These are phyloP conservation scores for Nematodospora anomalae DNA, from an alignment of 1,139 yeast genomes.

Conservation along the genomic window DNA sequence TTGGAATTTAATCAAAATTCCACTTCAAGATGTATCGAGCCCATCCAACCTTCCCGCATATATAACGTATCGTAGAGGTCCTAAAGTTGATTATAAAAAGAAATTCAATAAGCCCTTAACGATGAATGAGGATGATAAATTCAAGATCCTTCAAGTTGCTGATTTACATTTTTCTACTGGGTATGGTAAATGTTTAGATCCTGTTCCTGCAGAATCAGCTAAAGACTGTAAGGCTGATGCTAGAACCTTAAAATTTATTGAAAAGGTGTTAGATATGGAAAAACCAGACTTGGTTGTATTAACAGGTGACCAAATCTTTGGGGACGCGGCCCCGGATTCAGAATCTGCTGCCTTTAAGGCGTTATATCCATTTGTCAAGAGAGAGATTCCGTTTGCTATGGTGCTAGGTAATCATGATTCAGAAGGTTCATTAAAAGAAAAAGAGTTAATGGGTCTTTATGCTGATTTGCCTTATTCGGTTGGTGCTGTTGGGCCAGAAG, in stretches of 20 bases:
- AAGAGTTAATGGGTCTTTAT: conserved; percentile 58
- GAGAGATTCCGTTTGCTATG: conserved; percentile 77
- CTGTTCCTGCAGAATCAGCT: conserved; percentile 48
- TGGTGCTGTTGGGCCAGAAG: conserved; percentile 61
- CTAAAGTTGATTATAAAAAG: conserved; percentile 23
- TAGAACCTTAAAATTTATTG: conserved; percentile 62
- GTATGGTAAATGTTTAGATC: conserved; percentile 71
- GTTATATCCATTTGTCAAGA: conserved; percentile 63
- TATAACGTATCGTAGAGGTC: conserved; percentile 32
- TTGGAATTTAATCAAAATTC: conserved; percentile 51
- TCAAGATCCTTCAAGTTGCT: conserved; percentile 81
- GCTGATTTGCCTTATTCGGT: conserved; percentile 65
- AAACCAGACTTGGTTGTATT: conserved; percentile 78
- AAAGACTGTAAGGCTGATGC: conserved; percentile 71
- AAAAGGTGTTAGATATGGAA: conserved; percentile 64
- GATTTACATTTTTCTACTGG: conserved; percentile 86
- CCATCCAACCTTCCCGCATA: conserved; percentile 24
- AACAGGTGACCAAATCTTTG: conserved; percentile 86
- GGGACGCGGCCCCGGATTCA: conserved; percentile 70
- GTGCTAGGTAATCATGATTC: conserved; percentile 67
- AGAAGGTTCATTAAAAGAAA: conserved; percentile 61
- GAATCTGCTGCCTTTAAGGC: conserved; percentile 78
- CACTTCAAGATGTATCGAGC: conserved; percentile 25
- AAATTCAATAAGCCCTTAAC: conserved; percentile 23
- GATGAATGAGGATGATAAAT: conserved; percentile 43